Conservation (phyloP, 2,329 filamentous ascomycete species). For the Diaporthe sp. region DNA sequence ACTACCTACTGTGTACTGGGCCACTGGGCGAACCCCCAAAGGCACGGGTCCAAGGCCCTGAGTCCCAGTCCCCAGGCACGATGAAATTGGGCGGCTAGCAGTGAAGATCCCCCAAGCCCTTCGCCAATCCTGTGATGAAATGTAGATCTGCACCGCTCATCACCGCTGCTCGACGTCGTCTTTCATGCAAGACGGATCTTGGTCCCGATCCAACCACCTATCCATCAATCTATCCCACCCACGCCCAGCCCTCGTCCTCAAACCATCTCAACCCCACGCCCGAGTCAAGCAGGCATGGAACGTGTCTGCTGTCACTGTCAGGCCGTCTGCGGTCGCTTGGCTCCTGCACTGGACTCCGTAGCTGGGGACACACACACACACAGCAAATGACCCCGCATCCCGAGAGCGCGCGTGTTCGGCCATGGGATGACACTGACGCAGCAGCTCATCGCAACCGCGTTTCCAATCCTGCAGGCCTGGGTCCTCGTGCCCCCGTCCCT, state of each 20-base stretch:
- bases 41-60: constrained; percentile 6
- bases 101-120: constrained; percentile 14
- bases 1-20: no score
- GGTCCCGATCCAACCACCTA: constrained; percentile 20
- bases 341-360: neutral
- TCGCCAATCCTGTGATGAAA: constrained; percentile 25
- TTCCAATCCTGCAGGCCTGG: constrained; percentile 18
- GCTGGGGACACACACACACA: neutral
- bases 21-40: neutral
- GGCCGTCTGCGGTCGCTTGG: neutral
- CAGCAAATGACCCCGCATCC: constrained; percentile 2
- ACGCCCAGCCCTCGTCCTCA: neutral
- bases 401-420: neutral
- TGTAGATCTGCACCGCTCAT: constrained; percentile 25
- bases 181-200: constrained; percentile 22
- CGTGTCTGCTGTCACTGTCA: constrained; percentile 20
- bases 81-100: constrained; percentile 15
- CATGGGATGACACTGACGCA: neutral
- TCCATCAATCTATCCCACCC: neutral
- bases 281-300: constrained; percentile 14
- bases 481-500: constrained; percentile 9
- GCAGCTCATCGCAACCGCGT: neutral
- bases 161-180: constrained; percentile 12
- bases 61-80: neutral
- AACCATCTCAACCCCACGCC: constrained; percentile 20